Evolutionary conservation across 768 basidiomycete genomes (phyloP).

Genomic region (Suillus subalutaceus): DNA sequence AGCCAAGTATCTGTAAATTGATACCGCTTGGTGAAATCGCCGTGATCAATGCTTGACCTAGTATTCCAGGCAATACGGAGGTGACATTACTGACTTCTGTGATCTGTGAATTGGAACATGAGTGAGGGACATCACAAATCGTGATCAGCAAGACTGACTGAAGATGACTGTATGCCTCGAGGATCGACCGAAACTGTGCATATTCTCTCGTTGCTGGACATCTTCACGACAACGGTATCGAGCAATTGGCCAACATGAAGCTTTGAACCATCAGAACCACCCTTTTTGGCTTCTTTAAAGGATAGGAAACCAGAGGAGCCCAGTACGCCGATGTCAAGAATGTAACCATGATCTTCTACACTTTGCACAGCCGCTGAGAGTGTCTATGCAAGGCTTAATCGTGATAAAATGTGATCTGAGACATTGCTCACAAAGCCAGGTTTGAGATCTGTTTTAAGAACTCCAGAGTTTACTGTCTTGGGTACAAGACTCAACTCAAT

Average conservation of each 20-base stretch:
- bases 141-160: conserved; percentile 44
- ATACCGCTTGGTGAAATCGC: conserved; percentile 73
- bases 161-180: conserved; percentile 50
- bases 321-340: conserved; percentile 81
- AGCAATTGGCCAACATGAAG: conserved; percentile 70
- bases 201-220: conserved; percentile 56
- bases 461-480: conserved; percentile 78
- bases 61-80: conserved; percentile 83
- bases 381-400: conserved; percentile 46
- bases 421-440: conserved; percentile 67
- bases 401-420: conserved; percentile 9
- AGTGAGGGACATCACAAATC: conserved; percentile 6
- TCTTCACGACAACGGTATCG: conserved; percentile 63
- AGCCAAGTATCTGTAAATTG: conserved; percentile 87
- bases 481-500: conserved; percentile 88
- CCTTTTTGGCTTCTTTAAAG: conserved; percentile 76
- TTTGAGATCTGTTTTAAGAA: conserved; percentile 78
- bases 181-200: conserved; percentile 70
- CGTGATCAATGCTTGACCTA: conserved; percentile 84
- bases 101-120: conserved; percentile 44
- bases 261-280: conserved; percentile 33
- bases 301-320: conserved; percentile 85
- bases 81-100: conserved; percentile 71
- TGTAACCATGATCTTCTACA: conserved; percentile 96
- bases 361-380: conserved; percentile 79